Evolutionary conservation across 2,329 filamentous ascomycete genomes (phyloP), one percentile per base, ranked within the genome.

Genomic region (Ophiostoma novo-ulmi): DNA sequence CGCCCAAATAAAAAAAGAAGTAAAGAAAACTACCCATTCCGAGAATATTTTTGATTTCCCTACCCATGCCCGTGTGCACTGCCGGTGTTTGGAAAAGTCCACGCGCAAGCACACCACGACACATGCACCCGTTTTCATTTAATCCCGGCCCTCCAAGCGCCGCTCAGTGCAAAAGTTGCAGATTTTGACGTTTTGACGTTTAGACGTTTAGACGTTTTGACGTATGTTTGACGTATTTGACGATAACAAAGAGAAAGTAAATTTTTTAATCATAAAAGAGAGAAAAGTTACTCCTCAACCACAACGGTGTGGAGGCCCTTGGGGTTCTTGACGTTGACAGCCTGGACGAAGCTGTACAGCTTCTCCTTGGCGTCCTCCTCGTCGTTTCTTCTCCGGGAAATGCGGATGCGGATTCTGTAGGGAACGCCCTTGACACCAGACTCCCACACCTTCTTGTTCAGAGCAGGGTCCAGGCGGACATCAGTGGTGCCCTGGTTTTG

Each of bases 391-490:
- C 97, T 96, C 85, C 95, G 93, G 81, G 93, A 97, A 86, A 99
- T 97, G 85, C 96, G 93, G 81, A 99, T 90, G 80, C 95, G 94
- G 79, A 99, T 88, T 84, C 96, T 91, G 91, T 91, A 98, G 78
- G 94, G 93, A 77, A 97, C 94, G 80, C 95, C 96, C 92, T 98
- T 99, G 88, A 99, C 90, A 84, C 95, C 95, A 81, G 91, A 87
- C 86, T 99, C 95, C 95, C 95, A 99, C 83, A 99, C 94, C 89
- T 99, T 98, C 92, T 99, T 99, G 91, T 99, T 99, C 81, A 99
- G 87, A 86, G 95, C 91, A 80, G 95, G 95, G 89, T 99, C 95
- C 81, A 99, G 85, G 79, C 95, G 95, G 85, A 99, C 95, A 82
- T 99, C 95, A 80, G 88, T 85, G 85, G 95, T 99, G 82, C 94